These are phyloP conservation scores for Pulveroboletus sp. DNA, from an alignment of 768 basidiomycete species.

Conservation along the genomic window DNA sequence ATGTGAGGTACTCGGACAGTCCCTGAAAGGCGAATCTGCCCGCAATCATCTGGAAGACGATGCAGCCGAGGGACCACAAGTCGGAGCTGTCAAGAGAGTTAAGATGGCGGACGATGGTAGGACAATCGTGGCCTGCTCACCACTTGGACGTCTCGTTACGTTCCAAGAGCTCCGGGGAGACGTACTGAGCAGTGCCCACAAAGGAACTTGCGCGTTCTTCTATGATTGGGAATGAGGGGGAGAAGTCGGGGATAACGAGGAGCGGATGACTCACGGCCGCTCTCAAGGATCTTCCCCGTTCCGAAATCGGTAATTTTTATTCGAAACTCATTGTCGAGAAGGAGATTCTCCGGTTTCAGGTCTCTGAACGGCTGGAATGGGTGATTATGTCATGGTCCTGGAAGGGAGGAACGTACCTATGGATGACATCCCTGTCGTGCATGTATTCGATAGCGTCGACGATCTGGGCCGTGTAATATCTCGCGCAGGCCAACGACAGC, in stretches of 20 bases:
- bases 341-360: slow-evolving; percentile 82
- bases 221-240: slow-evolving; percentile 24
- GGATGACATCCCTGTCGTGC: slow-evolving; percentile 85
- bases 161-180: slow-evolving; percentile 81
- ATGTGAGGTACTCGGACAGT: slow-evolving; percentile 88
- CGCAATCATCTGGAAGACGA: slow-evolving; percentile 88
- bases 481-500: slow-evolving; percentile 67
- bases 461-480: slow-evolving; percentile 87
- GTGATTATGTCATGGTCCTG: slow-evolving; percentile 9
- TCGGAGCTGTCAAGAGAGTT: slow-evolving; percentile 59
- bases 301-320: slow-evolving; percentile 98
- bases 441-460: slow-evolving; percentile 87
- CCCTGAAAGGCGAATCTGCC: slow-evolving; percentile 92
- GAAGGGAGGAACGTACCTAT: slow-evolving; percentile 48
- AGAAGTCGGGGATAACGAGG: not conserved
- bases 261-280: slow-evolving; percentile 41
- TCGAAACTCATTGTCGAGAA: slow-evolving; percentile 82
- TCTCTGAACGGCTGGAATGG: slow-evolving; percentile 42
- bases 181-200: slow-evolving; percentile 89
- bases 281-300: slow-evolving; percentile 73
- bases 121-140: slow-evolving; percentile 36
- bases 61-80: slow-evolving; percentile 93
- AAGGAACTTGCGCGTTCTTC: slow-evolving; percentile 64
- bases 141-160: slow-evolving; percentile 70
- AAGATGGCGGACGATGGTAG: not conserved